A percentile compares a stretch with the other conserved stretches of the same genome.
phyloP scores from a whole-genome alignment of 2,329 filamentous ascomycete genomes.

The Xylariaceae sp. region DNA sequence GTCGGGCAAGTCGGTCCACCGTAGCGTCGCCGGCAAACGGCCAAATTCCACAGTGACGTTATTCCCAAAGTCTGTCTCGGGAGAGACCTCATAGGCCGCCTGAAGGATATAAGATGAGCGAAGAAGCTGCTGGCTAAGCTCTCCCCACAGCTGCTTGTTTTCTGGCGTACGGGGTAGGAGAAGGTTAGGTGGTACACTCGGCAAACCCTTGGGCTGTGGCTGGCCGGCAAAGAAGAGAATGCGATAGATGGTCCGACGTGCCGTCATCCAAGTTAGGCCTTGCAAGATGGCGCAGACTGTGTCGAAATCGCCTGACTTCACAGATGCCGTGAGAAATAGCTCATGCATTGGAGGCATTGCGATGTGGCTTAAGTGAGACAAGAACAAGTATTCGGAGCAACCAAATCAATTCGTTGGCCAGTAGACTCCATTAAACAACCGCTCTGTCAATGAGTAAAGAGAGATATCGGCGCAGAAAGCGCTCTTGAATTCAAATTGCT shows the following conservation, averaged over 20 bases:
- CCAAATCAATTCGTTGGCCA: too few species aligned
- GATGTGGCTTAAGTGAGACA: neutral
- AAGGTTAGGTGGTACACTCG: constrained; percentile 41
- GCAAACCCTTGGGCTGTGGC: constrained; percentile 51
- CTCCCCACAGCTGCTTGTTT: constrained; percentile 51
- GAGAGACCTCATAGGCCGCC: constrained; percentile 58
- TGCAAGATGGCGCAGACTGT: constrained; percentile 59
- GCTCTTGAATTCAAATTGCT: too few species aligned
- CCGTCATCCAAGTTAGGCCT: constrained; percentile 62
- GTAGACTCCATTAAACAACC: too few species aligned
- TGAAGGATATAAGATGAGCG: constrained; percentile 65
- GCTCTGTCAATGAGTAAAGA: too few species aligned
- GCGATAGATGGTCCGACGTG: constrained; percentile 55
- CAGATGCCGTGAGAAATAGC: constrained; percentile 61
- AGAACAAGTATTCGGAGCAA: too few species aligned
- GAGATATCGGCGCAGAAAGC: too few species aligned
- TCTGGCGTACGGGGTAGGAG: constrained; percentile 14
- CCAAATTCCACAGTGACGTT: constrained; percentile 48
- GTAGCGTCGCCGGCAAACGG: constrained; percentile 52
- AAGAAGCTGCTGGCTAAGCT: constrained; percentile 59
- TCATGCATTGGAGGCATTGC: constrained; percentile 56
- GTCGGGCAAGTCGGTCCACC: constrained; percentile 67
- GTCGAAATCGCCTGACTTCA: constrained; percentile 56
- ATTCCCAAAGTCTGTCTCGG: constrained; percentile 53
- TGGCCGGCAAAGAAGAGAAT: constrained; percentile 61